Percentiles rank a stretch among this genome's conserved stretches.
phyloP scores from a whole-genome alignment of 257 asterid species.

The Verbena officinalis region DNA sequence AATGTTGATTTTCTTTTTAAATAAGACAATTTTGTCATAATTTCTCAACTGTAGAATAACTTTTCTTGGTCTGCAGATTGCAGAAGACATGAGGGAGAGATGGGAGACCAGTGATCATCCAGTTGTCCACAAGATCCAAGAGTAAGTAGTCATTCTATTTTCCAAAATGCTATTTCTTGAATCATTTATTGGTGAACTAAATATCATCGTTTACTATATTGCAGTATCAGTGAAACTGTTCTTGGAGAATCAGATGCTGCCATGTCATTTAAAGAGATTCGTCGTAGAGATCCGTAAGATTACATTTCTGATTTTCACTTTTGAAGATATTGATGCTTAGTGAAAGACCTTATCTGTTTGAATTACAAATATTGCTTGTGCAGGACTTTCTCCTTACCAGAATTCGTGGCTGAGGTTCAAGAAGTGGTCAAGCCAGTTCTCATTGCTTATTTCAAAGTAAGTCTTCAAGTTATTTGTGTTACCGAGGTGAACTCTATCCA shows the following conservation, averaged over 20 bases:
- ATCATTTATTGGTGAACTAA: not conserved
- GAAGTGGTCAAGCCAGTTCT: constrained; percentile 90
- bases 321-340: not conserved
- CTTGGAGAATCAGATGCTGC: constrained; percentile 96
- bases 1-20: not conserved
- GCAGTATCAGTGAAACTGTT: constrained; percentile 86
- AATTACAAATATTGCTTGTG: constrained; percentile 23
- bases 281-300: constrained; percentile 90
- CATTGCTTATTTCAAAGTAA: constrained; percentile 83
- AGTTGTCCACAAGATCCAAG: constrained; percentile 90
- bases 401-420: constrained; percentile 95
- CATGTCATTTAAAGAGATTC: constrained; percentile 92
- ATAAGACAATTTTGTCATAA: not conserved
- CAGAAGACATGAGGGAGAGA: constrained; percentile 89
- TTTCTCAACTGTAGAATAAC: not conserved
- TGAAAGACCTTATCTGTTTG: not conserved
- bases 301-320: constrained; percentile 12
- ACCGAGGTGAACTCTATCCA: no score
- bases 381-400: constrained; percentile 90
- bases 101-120: constrained; percentile 99
- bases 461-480: constrained; percentile 25
- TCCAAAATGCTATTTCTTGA: not conserved
- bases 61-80: constrained; percentile 54
- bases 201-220: constrained; percentile 33
- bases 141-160: constrained; percentile 45